Base-by-base conservation (phyloP, 306 rosid genomes). In the Hippophae gyantsensis region DNA sequence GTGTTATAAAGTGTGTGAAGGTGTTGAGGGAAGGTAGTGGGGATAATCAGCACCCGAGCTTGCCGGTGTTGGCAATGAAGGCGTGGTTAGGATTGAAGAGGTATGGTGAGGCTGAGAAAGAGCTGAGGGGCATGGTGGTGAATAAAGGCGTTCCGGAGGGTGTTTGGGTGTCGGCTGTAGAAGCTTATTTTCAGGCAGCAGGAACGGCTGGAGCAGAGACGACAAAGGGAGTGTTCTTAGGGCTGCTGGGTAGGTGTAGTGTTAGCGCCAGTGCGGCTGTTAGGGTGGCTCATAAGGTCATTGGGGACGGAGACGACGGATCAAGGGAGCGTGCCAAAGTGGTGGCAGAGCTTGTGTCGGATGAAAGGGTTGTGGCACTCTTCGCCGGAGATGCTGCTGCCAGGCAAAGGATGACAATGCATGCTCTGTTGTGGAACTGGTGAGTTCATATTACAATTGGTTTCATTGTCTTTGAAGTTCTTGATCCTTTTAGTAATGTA, bases 131-230 rank as follows among this genome's bases (percentile, higher is more conserved):
- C 54, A 87, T 92, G 96, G 87, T 84, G 18, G 77, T 83, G 11
- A 80, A 75, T 42, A 66, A 75, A 46, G 98, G 89, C 56, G 72
- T 87, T 68, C 96, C 98, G 0, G 96, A 92, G 70, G 76, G 86
- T 43, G 87, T 84, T 69, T 92, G 95, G 95, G 81, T 87, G 11
- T 85, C 98, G 2, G 89, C 96, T 0, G 88, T 87, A 42, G 98
- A 87, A 78, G 78, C 95, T 0, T 92, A 85, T 72, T 87, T 85
- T 59, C 70, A 72, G 2, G 83, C 89, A 3, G 89, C 72, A 0
- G 95, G 96, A 51, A 74, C 86, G 1, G 98, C 98, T 0, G 98
- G 96, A 53, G 95, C 95, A 0, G 98, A 87, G 82, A 87, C 98
- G 0, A 84, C 83, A 0, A 92, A 85, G 79, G 89, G 88, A n/a